phyloP scores from a whole-genome alignment of 2,329 filamentous ascomycete genomes.

The Fusarium metavorans region DNA sequence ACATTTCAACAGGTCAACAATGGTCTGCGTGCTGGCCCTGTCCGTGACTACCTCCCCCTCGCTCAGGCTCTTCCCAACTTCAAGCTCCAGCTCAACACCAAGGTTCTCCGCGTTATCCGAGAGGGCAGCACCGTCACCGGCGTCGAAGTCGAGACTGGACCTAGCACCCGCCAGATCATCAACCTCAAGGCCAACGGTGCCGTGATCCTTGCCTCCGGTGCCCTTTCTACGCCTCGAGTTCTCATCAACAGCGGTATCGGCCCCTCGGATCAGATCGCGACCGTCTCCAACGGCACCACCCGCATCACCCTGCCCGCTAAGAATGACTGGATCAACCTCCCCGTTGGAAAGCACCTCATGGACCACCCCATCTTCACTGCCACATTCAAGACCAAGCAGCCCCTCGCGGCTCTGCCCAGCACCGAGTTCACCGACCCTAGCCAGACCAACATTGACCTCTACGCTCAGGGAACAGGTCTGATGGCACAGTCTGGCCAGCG shows the following conservation, averaged over 20 bases:
- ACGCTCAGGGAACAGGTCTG: constrained; percentile 52
- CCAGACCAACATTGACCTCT: constrained; percentile 47
- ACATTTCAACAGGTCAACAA: constrained; percentile 66
- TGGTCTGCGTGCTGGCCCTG: constrained; percentile 75
- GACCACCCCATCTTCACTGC: constrained; percentile 63
- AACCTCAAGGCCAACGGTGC: constrained; percentile 40
- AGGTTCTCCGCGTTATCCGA: constrained; percentile 75
- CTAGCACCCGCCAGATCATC: constrained; percentile 49
- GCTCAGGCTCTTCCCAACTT: constrained; percentile 73
- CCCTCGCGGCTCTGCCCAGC: constrained; percentile 50
- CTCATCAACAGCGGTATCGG: constrained; percentile 73
- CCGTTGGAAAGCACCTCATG: constrained; percentile 69
- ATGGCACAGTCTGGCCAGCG: constrained; percentile 60
- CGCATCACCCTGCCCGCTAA: constrained; percentile 63
- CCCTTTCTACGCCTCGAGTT: constrained; percentile 77
- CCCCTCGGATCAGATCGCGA: constrained; percentile 67
- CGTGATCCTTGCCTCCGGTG: constrained; percentile 75
- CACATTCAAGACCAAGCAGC: constrained; percentile 55
- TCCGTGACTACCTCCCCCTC: constrained; percentile 77
- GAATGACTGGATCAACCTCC: constrained; percentile 67
- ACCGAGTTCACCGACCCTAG: constrained; percentile 43
- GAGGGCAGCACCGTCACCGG: constrained; percentile 72
- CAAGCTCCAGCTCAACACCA: constrained; percentile 73
- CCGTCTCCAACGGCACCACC: constrained; percentile 64
- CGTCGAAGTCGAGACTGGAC: constrained; percentile 76